Percentiles rank a stretch among this genome's conserved stretches.
phyloP scores from a whole-genome alignment of 2,329 filamentous ascomycete genomes.

The Plenodomus lindquistii region DNA sequence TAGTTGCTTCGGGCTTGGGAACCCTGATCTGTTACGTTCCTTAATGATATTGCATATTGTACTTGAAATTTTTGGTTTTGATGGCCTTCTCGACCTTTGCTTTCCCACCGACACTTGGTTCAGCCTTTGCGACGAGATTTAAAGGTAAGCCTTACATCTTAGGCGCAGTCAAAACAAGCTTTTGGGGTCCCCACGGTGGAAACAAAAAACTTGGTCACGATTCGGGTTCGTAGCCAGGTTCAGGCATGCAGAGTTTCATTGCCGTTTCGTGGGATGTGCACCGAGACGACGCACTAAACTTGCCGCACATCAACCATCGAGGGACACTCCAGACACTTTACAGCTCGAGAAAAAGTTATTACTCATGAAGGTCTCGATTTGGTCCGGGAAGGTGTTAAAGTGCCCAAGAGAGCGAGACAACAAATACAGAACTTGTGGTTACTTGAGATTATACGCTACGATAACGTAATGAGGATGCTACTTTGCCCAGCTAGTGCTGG shows the following conservation, averaged over 20 bases:
- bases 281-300: background rate
- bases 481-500: too few species aligned
- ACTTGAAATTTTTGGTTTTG: background rate
- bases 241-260: background rate
- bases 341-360: background rate
- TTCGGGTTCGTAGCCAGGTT: background rate
- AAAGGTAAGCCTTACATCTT: background rate
- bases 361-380: too few species aligned
- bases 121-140: background rate
- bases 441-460: too few species aligned
- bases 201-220: background rate
- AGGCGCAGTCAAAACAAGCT: background rate
- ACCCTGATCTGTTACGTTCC: constrained; percentile 24
- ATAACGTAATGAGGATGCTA: too few species aligned
- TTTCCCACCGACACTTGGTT: background rate
- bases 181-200: background rate
- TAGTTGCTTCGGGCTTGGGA: constrained; percentile 23
- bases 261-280: background rate
- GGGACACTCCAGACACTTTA: background rate
- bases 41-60: constrained; percentile 14
- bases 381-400: too few species aligned
- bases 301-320: background rate
- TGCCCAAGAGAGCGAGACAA: too few species aligned
- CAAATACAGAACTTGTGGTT: too few species aligned
- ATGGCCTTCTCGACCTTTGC: background rate